Evolutionary conservation across 257 asterid genomes (phyloP).

Genomic region (Handroanthus guayacan): DNA sequence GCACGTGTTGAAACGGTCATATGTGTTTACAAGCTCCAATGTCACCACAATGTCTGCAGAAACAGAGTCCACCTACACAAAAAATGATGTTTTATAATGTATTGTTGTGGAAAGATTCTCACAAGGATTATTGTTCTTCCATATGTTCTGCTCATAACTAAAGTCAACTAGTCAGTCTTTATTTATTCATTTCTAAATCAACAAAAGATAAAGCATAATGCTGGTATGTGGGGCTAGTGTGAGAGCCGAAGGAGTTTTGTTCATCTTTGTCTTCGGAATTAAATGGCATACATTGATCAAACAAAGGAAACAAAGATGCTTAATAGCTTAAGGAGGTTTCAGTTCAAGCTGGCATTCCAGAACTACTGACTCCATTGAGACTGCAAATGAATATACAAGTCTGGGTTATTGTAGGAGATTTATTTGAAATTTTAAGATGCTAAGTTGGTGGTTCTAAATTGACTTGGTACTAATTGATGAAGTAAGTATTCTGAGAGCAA

Average conservation of each 20-base stretch:
- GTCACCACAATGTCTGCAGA: constrained; percentile 16
- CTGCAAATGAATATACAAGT: background rate
- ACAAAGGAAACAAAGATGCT: background rate
- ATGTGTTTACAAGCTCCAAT: constrained; percentile 7
- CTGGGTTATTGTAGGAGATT: background rate
- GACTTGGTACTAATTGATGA: constrained; percentile 10
- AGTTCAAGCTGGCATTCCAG: background rate
- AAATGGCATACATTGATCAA: background rate
- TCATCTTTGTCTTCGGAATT: background rate
- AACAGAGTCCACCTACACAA: constrained; percentile 1
- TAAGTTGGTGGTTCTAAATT: too few species aligned
- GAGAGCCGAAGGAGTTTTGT: background rate
- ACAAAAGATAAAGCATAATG: background rate
- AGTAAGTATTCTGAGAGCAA: background rate
- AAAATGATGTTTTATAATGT: background rate
- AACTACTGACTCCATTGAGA: constrained; percentile 10
- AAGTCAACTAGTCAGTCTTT: constrained; percentile 18
- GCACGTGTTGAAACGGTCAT: background rate
- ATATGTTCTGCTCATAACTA: background rate
- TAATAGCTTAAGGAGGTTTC: background rate
- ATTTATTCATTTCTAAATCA: background rate
- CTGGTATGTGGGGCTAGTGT: background rate
- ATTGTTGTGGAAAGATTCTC: background rate
- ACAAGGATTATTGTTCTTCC: background rate
- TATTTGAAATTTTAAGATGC: background rate